phyloP scores from a whole-genome alignment of 345 rosid genomes.

The Trapa bicornis region DNA sequence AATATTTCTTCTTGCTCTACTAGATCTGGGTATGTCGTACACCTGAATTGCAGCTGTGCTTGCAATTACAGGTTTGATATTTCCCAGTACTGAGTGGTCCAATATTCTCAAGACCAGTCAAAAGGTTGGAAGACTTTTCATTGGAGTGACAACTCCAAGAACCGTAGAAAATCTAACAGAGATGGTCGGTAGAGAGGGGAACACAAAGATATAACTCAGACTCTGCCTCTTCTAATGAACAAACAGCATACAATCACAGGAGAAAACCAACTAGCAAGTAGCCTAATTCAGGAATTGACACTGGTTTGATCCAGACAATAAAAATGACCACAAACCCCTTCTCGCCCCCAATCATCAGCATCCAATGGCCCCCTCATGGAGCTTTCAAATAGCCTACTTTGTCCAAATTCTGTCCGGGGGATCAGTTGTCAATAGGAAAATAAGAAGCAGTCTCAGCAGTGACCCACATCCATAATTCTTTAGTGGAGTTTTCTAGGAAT shows the following conservation, averaged over 20 bases:
- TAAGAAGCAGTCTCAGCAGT: neutral
- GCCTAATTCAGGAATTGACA: constrained; percentile 2
- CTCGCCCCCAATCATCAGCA: neutral
- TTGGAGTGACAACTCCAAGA: neutral
- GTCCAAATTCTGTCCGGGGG: neutral
- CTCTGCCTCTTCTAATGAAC: no score
- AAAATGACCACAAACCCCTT: constrained; percentile 5
- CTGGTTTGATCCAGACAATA: neutral
- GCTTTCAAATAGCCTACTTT: neutral
- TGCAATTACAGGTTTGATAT: neutral
- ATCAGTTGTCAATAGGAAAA: constrained; percentile 8
- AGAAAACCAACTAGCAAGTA: neutral
- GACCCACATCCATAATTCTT: constrained; percentile 2
- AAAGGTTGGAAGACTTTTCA: neutral
- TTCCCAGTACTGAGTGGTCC: no score
- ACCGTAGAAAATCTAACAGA: neutral
- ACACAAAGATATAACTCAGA: no score
- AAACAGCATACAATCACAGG: neutral
- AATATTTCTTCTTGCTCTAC: neutral
- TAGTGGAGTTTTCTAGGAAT: neutral
- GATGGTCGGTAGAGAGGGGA: neutral
- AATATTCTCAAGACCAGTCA: neutral
- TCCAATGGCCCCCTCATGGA: neutral
- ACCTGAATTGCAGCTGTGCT: neutral
- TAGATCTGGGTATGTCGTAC: neutral